Evolutionary conservation across 169 alveolate genomes (phyloP).

Genomic region (Plasmodium gonderi): DNA sequence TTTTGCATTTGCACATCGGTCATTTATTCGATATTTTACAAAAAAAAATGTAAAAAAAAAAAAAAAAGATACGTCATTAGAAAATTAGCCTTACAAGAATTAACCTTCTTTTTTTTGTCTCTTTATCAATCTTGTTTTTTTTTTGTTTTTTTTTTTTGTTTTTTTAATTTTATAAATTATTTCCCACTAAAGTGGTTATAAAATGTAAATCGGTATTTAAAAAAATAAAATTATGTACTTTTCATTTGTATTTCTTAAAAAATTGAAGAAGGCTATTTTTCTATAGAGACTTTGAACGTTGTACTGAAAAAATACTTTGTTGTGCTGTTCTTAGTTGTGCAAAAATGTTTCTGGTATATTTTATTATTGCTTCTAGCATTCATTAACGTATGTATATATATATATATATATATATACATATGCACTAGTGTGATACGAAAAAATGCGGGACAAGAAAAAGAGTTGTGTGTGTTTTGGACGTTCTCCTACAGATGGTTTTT

Average conservation of each 20-base stretch:
- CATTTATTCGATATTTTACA: constrained; percentile 42
- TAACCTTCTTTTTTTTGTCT: constrained; percentile 11
- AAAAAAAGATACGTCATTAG: constrained; percentile 6
- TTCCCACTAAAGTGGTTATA: not conserved
- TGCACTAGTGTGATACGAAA: not conserved
- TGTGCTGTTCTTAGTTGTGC: not conserved
- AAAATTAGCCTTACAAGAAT: constrained; percentile 12
- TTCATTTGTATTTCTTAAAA: constrained; percentile 5
- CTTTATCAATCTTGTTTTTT: not conserved
- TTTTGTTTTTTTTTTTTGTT: constrained; percentile 9
- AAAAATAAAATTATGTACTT: constrained; percentile 4
- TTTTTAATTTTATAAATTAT: not conserved
- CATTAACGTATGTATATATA: not conserved
- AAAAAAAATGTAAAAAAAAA: not conserved
- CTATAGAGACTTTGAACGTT: constrained; percentile 20
- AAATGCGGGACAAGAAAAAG: not conserved
- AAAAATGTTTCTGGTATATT: constrained; percentile 13
- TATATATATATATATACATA: not conserved
- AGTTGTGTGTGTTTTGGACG: constrained; percentile 7
- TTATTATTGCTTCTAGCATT: constrained; percentile 18
- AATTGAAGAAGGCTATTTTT: constrained; percentile 9
- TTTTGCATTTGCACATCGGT: constrained; percentile 73
- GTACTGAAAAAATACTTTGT: constrained; percentile 2
- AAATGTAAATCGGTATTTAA: no score
- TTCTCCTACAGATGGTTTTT: not conserved